Base-by-base conservation (phyloP, 352 stramenopile species). In the Phytophthora tentaculata region DNA sequence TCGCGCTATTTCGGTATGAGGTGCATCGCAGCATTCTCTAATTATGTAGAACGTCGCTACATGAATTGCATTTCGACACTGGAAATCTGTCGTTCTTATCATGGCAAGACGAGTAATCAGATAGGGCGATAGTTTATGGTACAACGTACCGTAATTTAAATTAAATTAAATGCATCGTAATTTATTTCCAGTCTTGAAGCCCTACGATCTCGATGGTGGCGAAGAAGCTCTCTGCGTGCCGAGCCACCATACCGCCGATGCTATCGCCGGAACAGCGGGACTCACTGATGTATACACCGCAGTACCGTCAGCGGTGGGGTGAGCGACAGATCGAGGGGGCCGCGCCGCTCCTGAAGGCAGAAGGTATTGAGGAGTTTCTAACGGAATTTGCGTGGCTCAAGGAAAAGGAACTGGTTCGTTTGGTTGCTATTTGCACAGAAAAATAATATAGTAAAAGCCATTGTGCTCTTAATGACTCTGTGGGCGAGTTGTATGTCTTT, bases 191-290 rank as follows among this genome's bases (percentile, higher is more conserved):
- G 51, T 50, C 41, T 54, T 47, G n/a, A 52, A 52, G n/a, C 24
- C 53, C 50, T 39, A 32, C 32, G 32, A 61, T 39, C 10, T 35
- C 50, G 39, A 66, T 61, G 69, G 65, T 69, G 6, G 71, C 51
- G 35, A 79, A 32, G 60, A 70, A 49, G 53, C 80, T 20, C 45
- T 53, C 56, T 23, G 60, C 58, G 54, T 86, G 75, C 48, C 81
- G 89, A 56, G 83, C 81, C 8, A 69, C 90, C 51, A 80, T 93
- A 47, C 83, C 83, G 45, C 26, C 69, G 43, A 67, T 91, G 57
- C 67, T 85, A 57, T 48, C 78, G 29, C 61, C 56, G 1, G 50
- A 73, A 22, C 52, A 83, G 48, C 74, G 64, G 7, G 19, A 52
- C 14, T 54, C 37, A 10, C 17, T 72, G n/a, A 17, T 41, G 20